Evolutionary conservation across 2,329 filamentous ascomycete genomes (phyloP).

Genomic region (Magnaporthiopsis incrustans): DNA sequence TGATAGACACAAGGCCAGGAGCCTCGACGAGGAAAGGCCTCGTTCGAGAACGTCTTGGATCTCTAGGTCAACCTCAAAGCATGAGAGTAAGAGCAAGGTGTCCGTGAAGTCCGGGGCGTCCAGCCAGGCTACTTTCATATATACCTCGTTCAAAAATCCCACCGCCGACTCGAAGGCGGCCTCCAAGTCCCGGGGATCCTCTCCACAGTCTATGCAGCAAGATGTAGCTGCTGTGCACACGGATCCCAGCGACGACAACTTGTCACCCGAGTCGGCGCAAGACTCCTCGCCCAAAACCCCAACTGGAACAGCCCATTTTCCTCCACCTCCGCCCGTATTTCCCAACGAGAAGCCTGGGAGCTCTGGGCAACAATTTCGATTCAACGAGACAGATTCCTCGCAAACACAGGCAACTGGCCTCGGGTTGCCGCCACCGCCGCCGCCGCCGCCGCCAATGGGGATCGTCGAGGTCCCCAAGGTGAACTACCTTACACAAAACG

Average conservation of each 20-base stretch:
- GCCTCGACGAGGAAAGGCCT: constrained; percentile 23
- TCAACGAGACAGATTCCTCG: constrained; percentile 23
- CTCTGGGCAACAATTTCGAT: constrained; percentile 22
- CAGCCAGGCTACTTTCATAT: constrained; percentile 49
- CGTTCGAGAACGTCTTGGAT: constrained; percentile 29
- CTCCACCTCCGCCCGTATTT: constrained; percentile 26
- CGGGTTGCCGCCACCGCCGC: constrained; percentile 50
- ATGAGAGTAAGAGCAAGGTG: constrained; percentile 40
- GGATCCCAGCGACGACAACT: constrained; percentile 33
- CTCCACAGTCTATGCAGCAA: constrained; percentile 23
- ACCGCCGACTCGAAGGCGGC: constrained; percentile 11
- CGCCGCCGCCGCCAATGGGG: constrained; percentile 68
- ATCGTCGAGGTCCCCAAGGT: constrained; percentile 69
- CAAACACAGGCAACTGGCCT: constrained; percentile 33
- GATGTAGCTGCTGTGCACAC: constrained; percentile 20
- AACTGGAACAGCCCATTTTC: constrained; percentile 45
- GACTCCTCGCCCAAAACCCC: constrained; percentile 55
- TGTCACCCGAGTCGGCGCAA: constrained; percentile 41
- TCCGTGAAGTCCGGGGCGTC: constrained; percentile 48
- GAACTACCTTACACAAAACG: constrained; percentile 86
- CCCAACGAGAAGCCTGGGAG: constrained; percentile 22
- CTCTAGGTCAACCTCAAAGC: constrained; percentile 28
- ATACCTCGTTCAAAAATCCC: constrained; percentile 21
- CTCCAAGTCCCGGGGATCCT: constrained; percentile 1
- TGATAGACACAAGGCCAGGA: constrained; percentile 26